Conservation (phyloP, 2,329 filamentous ascomycete species). For the Fusarium mexicanum region DNA sequence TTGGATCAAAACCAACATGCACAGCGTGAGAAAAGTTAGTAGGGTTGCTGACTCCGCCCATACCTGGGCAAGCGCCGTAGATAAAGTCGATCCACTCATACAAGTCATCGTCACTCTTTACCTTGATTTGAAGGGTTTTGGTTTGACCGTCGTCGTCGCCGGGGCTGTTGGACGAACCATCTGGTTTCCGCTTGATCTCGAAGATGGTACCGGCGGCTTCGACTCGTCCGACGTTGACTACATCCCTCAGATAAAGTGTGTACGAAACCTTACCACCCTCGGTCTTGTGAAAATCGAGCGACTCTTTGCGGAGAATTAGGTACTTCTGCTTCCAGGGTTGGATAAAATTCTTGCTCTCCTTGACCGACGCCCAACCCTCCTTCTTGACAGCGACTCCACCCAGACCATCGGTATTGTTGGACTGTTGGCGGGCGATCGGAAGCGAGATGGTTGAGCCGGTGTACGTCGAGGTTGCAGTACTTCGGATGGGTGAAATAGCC, state of each 20-base stretch:
- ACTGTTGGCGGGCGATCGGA: constrained; percentile 72
- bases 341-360: constrained; percentile 90
- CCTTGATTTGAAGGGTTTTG: constrained; percentile 88
- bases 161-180: constrained; percentile 74
- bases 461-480: constrained; percentile 66
- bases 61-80: constrained; percentile 94
- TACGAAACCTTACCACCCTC: constrained; percentile 89
- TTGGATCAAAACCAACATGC: constrained; percentile 96
- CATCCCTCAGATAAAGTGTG: constrained; percentile 84
- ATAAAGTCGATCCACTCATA: constrained; percentile 99
- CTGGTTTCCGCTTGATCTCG: constrained; percentile 84
- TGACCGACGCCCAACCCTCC: constrained; percentile 84
- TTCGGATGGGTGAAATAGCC: constrained; percentile 76
- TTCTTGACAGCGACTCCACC: constrained; percentile 80
- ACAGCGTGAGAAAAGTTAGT: constrained; percentile 98
- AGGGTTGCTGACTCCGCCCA: constrained; percentile 98
- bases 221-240: constrained; percentile 88
- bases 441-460: constrained; percentile 68
- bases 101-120: constrained; percentile 94
- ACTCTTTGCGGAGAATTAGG: constrained; percentile 89
- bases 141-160: constrained; percentile 82
- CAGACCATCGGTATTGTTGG: constrained; percentile 68
- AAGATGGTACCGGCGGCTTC: constrained; percentile 93
- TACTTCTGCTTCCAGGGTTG: constrained; percentile 90
- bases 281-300: constrained; percentile 93